Conservation (phyloP, 805 yeast genomes). For the Saturnispora mendoncae region DNA sequence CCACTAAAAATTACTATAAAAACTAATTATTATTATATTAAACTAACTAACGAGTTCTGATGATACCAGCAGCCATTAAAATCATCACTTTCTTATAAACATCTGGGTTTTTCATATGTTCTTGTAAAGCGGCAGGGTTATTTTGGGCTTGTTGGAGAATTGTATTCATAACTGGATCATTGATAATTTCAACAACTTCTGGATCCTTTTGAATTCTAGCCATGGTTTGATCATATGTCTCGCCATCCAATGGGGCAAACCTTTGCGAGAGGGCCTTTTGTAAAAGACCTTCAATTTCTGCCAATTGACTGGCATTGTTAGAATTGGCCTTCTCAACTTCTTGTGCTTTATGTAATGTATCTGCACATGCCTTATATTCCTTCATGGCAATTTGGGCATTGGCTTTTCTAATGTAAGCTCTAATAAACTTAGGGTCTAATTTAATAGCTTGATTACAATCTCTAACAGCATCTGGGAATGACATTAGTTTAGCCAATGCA, state of each 20-base stretch:
- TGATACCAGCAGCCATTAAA: constrained; percentile 93
- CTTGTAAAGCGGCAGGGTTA: constrained; percentile 94
- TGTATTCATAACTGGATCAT: constrained; percentile 94
- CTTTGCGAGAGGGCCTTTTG: constrained; percentile 71
- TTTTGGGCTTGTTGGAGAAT: constrained; percentile 89
- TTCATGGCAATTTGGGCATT: constrained; percentile 85
- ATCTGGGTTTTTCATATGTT: constrained; percentile 95
- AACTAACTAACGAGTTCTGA: constrained; percentile 47
- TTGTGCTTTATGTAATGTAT: constrained; percentile 73
- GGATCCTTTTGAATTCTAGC: constrained; percentile 88
- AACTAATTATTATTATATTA: not conserved
- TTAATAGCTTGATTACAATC: constrained; percentile 89
- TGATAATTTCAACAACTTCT: constrained; percentile 81
- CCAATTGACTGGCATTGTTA: constrained; percentile 40
- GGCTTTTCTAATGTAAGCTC: constrained; percentile 96
- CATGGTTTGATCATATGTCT: constrained; percentile 89
- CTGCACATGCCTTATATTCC: constrained; percentile 74
- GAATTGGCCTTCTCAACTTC: constrained; percentile 56
- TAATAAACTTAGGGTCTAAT: constrained; percentile 79
- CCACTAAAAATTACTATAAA: too few relatives aligned
- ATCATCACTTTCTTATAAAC: constrained; percentile 79
- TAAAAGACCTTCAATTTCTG: constrained; percentile 77
- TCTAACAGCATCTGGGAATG: constrained; percentile 91
- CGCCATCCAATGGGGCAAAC: constrained; percentile 75
- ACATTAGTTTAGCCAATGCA: constrained; percentile 85